These are phyloP conservation scores for Rhododendron molle DNA, from an alignment of 148 eudicot genomes.

Conservation along the genomic window DNA sequence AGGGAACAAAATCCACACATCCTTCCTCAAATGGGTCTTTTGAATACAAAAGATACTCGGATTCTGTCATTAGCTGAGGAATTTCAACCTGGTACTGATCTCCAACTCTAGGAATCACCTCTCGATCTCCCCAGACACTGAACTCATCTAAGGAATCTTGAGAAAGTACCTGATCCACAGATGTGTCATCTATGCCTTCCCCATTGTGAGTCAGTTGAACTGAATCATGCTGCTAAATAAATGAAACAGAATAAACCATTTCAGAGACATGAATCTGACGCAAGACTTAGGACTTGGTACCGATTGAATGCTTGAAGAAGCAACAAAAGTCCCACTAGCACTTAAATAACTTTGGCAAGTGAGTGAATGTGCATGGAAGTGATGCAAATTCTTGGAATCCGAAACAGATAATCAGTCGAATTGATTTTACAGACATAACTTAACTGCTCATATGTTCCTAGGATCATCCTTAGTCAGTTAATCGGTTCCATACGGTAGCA, in stretches of 20 bases:
- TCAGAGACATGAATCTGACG: not conserved
- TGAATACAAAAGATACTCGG: conserved; percentile 19
- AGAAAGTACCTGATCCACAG: conserved; percentile 17
- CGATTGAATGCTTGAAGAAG: not conserved
- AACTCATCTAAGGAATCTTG: conserved; percentile 13
- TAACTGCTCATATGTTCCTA: not conserved
- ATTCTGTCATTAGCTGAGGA: conserved; percentile 33
- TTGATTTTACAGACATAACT: not conserved
- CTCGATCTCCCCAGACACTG: conserved; percentile 41
- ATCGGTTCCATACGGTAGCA: no score
- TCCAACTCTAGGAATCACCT: conserved; percentile 55
- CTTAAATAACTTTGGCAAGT: not conserved
- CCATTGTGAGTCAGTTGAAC: conserved; percentile 22
- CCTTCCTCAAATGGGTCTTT: conserved; percentile 19
- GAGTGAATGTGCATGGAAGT: conserved; percentile 4
- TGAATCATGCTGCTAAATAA: conserved; percentile 36
- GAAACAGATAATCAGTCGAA: not conserved
- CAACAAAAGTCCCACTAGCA: not conserved
- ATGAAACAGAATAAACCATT: conserved; percentile 4
- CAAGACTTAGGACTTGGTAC: not conserved
- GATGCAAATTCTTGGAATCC: not conserved
- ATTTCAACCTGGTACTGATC: conserved; percentile 58
- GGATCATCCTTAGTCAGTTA: not conserved
- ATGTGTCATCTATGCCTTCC: conserved; percentile 20
- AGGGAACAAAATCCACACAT: conserved; percentile 10